Evolutionary conservation across 176 grass and related monocot species (phyloP).

Genomic region (Typha latifolia): DNA sequence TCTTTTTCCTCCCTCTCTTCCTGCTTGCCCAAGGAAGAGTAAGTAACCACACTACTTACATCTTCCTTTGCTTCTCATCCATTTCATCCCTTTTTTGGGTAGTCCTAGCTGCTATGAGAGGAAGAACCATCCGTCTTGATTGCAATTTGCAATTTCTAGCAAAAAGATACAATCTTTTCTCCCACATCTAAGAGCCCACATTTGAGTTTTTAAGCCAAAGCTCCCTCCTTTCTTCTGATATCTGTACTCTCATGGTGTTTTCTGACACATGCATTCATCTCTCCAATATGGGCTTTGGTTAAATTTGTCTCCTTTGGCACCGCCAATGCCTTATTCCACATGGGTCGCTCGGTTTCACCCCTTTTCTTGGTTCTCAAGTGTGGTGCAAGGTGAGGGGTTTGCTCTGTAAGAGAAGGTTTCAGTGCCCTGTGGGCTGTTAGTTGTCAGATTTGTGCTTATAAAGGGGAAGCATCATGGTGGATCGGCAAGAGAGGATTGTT

Average conservation of each 20-base stretch:
- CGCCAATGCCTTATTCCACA: constrained; percentile 19
- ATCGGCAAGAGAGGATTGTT: constrained; percentile 25
- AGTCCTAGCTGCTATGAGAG: background rate
- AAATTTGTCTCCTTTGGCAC: constrained; percentile 18
- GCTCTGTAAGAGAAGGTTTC: background rate
- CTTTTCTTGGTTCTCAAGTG: constrained; percentile 1
- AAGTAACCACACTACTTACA: too few relatives aligned
- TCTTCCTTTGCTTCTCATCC: background rate
- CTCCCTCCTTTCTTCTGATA: constrained; percentile 16
- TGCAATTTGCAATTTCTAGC: background rate
- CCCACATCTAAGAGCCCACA: background rate
- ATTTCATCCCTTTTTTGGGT: background rate
- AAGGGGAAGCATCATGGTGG: constrained; percentile 13
- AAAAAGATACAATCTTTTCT: background rate
- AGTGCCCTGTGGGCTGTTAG: constrained; percentile 24
- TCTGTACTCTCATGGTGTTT: constrained; percentile 1
- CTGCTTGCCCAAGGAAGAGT: background rate
- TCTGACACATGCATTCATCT: background rate
- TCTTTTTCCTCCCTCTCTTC: background rate
- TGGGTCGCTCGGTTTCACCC: constrained; percentile 8
- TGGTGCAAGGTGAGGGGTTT: background rate
- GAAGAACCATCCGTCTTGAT: background rate
- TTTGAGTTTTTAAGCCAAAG: background rate
- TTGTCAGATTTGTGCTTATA: constrained; percentile 27
- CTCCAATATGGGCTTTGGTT: constrained; percentile 19